These are phyloP conservation scores for Syzygium aqueum DNA, from an alignment of 345 rosid species.

Conservation along the genomic window DNA sequence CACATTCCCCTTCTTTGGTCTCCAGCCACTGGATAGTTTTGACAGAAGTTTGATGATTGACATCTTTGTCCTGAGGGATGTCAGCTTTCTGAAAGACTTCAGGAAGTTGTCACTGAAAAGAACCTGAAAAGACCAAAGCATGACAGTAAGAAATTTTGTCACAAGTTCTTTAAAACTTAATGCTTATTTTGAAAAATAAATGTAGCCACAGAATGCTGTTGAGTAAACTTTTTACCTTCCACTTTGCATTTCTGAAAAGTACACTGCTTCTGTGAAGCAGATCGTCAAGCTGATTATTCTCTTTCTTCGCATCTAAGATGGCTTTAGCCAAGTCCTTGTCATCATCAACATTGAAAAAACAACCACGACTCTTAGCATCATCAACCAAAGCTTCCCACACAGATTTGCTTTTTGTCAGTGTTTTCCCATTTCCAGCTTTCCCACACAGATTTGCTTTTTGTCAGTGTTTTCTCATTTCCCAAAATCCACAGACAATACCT, in stretches of 20 bases:
- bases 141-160: not conserved
- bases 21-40: slow-evolving; percentile 42
- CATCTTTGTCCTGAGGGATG: slow-evolving; percentile 8
- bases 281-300: slow-evolving; percentile 29
- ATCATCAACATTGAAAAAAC: slow-evolving; percentile 34
- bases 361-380: slow-evolving; percentile 30
- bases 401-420: slow-evolving; percentile 22
- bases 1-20: slow-evolving; percentile 28
- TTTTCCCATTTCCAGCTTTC: slow-evolving; percentile 26
- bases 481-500: slow-evolving; percentile 54
- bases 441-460: slow-evolving; percentile 30
- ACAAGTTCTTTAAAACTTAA: not conserved
- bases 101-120: slow-evolving; percentile 35
- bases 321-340: slow-evolving; percentile 27
- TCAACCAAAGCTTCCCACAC: slow-evolving; percentile 24
- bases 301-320: slow-evolving; percentile 24
- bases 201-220: not conserved
- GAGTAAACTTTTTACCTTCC: slow-evolving; percentile 27
- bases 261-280: slow-evolving; percentile 18
- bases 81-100: slow-evolving; percentile 35
- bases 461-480: slow-evolving; percentile 35
- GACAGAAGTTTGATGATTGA: slow-evolving; percentile 15
- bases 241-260: slow-evolving; percentile 26
- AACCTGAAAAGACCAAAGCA: slow-evolving; percentile 17
- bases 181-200: not conserved